Evolutionary conservation across 2,329 filamentous ascomycete genomes (phyloP).

Genomic region (Ophiostoma ulmi): DNA sequence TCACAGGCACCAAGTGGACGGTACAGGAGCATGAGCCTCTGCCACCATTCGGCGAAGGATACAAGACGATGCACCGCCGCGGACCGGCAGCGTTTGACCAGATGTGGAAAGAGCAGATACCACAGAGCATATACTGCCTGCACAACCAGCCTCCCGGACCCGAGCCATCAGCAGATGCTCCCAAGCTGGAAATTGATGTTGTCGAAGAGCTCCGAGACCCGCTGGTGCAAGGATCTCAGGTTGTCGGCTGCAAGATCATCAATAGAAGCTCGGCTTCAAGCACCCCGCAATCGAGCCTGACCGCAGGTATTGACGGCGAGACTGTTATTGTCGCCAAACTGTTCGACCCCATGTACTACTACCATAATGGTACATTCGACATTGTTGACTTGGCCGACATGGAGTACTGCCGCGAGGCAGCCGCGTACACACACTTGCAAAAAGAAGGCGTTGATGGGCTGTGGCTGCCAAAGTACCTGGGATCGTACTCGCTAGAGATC

Average conservation of each 20-base stretch:
- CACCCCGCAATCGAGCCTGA: background rate
- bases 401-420: slow-evolving; percentile 26
- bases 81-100: slow-evolving; percentile 16
- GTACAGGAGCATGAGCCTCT: slow-evolving; percentile 21
- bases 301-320: background rate
- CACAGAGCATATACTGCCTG: slow-evolving; percentile 26
- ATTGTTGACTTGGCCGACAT: slow-evolving; percentile 26
- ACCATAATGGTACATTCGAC: slow-evolving; percentile 24
- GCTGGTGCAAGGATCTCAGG: slow-evolving; percentile 18
- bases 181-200: slow-evolving; percentile 18
- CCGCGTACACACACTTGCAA: slow-evolving; percentile 25
- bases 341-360: slow-evolving; percentile 27
- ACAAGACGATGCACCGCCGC: slow-evolving; percentile 22
- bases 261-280: background rate
- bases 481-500: slow-evolving; percentile 23
- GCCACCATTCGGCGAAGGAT: slow-evolving; percentile 25
- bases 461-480: slow-evolving; percentile 24
- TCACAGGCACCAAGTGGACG: slow-evolving; percentile 12
- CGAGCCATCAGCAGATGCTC: slow-evolving; percentile 10
- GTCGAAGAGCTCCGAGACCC: slow-evolving; percentile 21
- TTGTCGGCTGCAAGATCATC: slow-evolving; percentile 21
- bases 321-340: slow-evolving; percentile 26
- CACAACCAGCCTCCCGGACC: slow-evolving; percentile 22
- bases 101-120: slow-evolving; percentile 25
- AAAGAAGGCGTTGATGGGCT: slow-evolving; percentile 23